Base-by-base conservation (phyloP, 805 yeast genomes). In the Ogataea naganishii region DNA sequence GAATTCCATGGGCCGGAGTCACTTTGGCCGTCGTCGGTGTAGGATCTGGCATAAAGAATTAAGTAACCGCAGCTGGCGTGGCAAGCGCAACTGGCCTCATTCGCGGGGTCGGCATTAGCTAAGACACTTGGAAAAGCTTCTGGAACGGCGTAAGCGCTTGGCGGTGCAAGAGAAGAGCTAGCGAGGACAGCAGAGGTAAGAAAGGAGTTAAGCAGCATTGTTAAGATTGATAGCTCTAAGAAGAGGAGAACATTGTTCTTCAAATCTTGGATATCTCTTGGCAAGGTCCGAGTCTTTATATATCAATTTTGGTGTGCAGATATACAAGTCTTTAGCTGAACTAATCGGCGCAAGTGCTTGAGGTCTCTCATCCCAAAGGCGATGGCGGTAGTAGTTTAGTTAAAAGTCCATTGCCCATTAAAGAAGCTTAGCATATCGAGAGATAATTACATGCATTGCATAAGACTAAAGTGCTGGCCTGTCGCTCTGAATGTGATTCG, bases 1-100 rank as follows among this genome's bases (percentile, higher is more conserved):
- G 17, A 14, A 29, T 30, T 34, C 19, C 13, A 37, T 23, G 39
- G 39, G 10, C 34, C 38, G 13, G 27, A 18, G n/a, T 34, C 37
- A 10, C 25, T 20, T 4, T 14, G 17, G 12, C 33, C 38, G 12
- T 28, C 24, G 5, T 36, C 20, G 26, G 49, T 43, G 38, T 56
- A 56, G 3, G 42, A 38, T 23, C 51, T 39, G 24, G 57, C 58
- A 26, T 46, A 51, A 6, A 54, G 20, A 30, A 56, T 56, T 25
- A 53, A 36, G 35, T 43, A 47, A 33, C 62, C 62, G 48, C 62
- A 56, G 15, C 49, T 36, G 17, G 58, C 53, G 37, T 56, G 62
- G 36, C 62, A 56, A 4, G 39, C 36, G 31, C 50, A 43, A 18
- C 49, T 23, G 14, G 62, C 61, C 32, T 46, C 47, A 26, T 20